Conservation (phyloP, 768 basidiomycete genomes). For the Tephrocybe sp. region DNA sequence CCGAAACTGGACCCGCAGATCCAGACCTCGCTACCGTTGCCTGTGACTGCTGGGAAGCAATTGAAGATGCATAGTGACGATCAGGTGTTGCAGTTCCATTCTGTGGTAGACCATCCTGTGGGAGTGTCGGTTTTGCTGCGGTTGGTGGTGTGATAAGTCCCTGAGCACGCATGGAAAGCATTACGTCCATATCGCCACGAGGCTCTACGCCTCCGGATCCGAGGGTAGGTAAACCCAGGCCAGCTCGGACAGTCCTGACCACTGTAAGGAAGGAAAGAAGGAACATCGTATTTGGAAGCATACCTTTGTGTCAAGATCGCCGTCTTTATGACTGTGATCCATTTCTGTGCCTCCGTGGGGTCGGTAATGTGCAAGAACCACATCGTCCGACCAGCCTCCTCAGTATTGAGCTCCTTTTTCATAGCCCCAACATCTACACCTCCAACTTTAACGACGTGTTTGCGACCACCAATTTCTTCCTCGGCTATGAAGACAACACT, state of each 20-base stretch:
- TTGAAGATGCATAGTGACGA: slow-evolving; percentile 44
- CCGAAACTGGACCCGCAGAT: slow-evolving; percentile 44
- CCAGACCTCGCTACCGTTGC: slow-evolving; percentile 37
- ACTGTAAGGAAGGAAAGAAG: background rate
- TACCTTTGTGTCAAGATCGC: slow-evolving; percentile 72
- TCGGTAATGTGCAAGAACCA: slow-evolving; percentile 72
- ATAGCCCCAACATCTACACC: slow-evolving; percentile 56
- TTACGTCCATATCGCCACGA: slow-evolving; percentile 79
- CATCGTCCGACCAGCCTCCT: slow-evolving; percentile 54
- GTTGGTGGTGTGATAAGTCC: slow-evolving; percentile 45
- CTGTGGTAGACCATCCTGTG: slow-evolving; percentile 26
- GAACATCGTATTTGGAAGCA: slow-evolving; percentile 6
- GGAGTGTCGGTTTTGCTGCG: slow-evolving; percentile 15
- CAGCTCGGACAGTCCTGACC: slow-evolving; percentile 64
- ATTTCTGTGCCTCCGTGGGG: slow-evolving; percentile 60
- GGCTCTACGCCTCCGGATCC: slow-evolving; percentile 49
- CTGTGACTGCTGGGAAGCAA: slow-evolving; percentile 44
- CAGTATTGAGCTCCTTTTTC: slow-evolving; percentile 40
- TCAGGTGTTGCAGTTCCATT: slow-evolving; percentile 17
- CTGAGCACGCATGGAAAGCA: slow-evolving; percentile 75
- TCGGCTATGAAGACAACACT: slow-evolving; percentile 76
- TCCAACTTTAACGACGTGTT: slow-evolving; percentile 64
- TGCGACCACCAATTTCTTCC: slow-evolving; percentile 43
- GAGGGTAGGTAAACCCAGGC: slow-evolving; percentile 47
- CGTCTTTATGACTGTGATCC: slow-evolving; percentile 74